A percentile compares a stretch with the other conserved stretches of the same genome.
Evolutionary conservation across 805 yeast species (phyloP).

Genomic region (Yarrowia sp.): DNA sequence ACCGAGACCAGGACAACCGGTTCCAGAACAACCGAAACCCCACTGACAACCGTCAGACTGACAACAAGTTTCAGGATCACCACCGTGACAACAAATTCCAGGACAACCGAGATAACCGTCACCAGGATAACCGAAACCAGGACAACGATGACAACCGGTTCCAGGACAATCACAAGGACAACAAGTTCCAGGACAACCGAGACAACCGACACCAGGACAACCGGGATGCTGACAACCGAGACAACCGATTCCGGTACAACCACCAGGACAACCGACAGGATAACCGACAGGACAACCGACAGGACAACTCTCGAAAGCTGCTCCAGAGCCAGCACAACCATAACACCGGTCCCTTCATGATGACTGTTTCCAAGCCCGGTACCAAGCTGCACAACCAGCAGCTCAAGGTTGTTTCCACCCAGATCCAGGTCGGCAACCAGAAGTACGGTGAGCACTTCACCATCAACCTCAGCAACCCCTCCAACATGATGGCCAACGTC

Average conservation of each 20-base stretch:
- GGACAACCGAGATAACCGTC: constrained; percentile 5
- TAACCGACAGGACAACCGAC: background rate
- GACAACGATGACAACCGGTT: constrained; percentile 13
- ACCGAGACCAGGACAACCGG: constrained; percentile 25
- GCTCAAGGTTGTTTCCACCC: constrained; percentile 16
- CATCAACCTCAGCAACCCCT: constrained; percentile 16
- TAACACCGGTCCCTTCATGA: constrained; percentile 10
- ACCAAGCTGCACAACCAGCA: constrained; percentile 4
- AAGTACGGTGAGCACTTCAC: constrained; percentile 17
- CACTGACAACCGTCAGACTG: constrained; percentile 1
- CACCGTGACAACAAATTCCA: background rate
- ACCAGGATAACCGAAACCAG: background rate
- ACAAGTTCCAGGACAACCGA: constrained; percentile 6
- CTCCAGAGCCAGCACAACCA: background rate
- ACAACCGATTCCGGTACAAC: background rate
- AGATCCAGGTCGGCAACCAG: constrained; percentile 23
- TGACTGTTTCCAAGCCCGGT: constrained; percentile 17
- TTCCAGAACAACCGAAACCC: constrained; percentile 18
- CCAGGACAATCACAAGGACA: constrained; percentile 5
- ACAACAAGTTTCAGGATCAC: constrained; percentile 14
- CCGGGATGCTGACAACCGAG: constrained; percentile 12
- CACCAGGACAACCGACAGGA: constrained; percentile 18
- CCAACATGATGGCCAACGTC: constrained; percentile 22
- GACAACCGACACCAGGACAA: constrained; percentile 7
- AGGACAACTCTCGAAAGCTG: background rate